Evolutionary conservation across 305 asterid species (phyloP), one percentile per base, ranked within the genome.

Genomic region (Ajuga reptans): DNA sequence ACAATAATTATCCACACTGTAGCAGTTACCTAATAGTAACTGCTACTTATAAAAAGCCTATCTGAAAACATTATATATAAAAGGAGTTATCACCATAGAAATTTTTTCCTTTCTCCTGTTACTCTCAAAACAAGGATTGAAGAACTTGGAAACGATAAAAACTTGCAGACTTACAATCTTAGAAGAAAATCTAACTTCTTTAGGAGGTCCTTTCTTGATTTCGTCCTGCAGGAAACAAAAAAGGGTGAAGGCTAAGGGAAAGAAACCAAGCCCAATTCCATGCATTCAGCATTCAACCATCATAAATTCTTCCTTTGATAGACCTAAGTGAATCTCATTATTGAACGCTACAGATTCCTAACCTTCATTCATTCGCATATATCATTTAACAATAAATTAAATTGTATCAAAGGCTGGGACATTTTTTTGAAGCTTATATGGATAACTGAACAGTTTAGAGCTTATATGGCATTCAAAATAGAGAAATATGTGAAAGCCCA

Each of bases 151-250:
- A 72, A 78, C 34, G 53, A 43, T 43, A 49, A 56, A 62, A 66
- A 47, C 47, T 55, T 57, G 75, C 69, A 69, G 64, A 83, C 96
- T 88, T 82, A 92, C 95, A 78, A 89, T 92, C 81, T 92, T 87
- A 54, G 85, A 83, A 75, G 83, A 69, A 82, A 92, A 85, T 34
- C 83, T 85, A 66, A 92, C 72, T 84, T 85, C 96, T 84, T 92
- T 92, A 68, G 72, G 70, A 71, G 73, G 64, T 60, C 95, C 94
- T 68, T 66, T 56, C 82, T 81, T 85, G 64, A 81, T 78, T 51
- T 79, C 75, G 49, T 77, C 27, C 97, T 90, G 88, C 82, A 74
- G 36, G 64, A 61, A 52, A 65, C 24, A 51, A 29, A 34, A 49
- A 21, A 50, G 4, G 31, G 27, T 16, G 45, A 70, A 75, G 60